A percentile compares a stretch with the other conserved stretches of the same genome.
Conservation (phyloP, 352 stramenopile species). For the Pythium dissimile region DNA sequence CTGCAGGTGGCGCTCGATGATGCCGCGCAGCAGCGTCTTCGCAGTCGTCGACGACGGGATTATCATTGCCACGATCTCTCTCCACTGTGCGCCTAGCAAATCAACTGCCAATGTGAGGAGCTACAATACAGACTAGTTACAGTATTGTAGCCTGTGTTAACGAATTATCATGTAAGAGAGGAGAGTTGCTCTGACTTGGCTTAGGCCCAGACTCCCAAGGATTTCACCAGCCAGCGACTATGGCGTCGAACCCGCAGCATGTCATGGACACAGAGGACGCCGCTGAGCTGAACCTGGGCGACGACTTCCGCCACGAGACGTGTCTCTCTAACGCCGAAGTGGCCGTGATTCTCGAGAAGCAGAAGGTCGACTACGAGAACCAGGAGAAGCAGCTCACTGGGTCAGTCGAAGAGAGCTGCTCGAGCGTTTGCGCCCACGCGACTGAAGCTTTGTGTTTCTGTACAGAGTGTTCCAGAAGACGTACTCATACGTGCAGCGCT, state of each 20-base stretch:
- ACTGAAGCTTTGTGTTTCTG: not conserved
- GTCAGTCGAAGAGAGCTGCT: conserved; percentile 24
- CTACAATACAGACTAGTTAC: not conserved
- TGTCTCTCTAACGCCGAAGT: conserved; percentile 89
- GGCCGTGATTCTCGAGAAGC: conserved; percentile 88
- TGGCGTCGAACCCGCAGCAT: conserved; percentile 84
- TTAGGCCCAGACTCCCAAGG: not conserved
- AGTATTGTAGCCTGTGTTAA: conserved; percentile 5
- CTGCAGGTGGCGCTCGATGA: conserved; percentile 4
- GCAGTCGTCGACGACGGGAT: conserved; percentile 4
- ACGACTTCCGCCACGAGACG: conserved; percentile 87
- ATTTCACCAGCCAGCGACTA: conserved; percentile 10
- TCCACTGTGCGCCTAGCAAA: not conserved
- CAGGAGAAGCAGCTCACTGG: conserved; percentile 88
- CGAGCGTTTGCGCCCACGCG: not conserved
- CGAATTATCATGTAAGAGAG: not conserved
- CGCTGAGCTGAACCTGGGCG: conserved; percentile 84
- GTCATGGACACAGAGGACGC: conserved; percentile 89
- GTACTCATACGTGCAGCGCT: conserved; percentile 89
- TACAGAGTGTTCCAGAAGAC: conserved; percentile 89
- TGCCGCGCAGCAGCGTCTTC: conserved; percentile 4
- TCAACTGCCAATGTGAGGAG: not conserved
- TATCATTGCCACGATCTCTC: conserved; percentile 15
- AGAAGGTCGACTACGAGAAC: conserved; percentile 89
- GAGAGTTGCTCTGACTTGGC: not conserved